A percentile compares a stretch with the other conserved stretches of the same genome.
Conservation (phyloP, 257 asterid genomes). For the Penstemon eatonii region DNA sequence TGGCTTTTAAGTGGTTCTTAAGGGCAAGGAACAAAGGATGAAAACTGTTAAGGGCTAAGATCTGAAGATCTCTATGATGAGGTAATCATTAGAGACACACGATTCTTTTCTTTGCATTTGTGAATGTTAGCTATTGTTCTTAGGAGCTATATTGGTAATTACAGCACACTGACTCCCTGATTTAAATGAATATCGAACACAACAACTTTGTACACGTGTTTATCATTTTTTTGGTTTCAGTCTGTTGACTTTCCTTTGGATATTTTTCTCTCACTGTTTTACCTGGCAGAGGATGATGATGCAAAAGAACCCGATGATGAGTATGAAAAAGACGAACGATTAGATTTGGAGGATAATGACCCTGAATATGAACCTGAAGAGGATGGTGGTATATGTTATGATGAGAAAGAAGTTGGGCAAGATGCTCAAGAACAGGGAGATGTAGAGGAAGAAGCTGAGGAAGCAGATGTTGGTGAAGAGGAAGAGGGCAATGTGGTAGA, state of each 20-base stretch:
- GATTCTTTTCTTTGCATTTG: constrained; percentile 8
- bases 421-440: constrained; percentile 65
- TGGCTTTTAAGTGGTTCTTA: not conserved
- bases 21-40: not conserved
- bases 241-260: constrained; percentile 37
- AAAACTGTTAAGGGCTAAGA: not conserved
- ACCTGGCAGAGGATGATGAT: constrained; percentile 60
- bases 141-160: constrained; percentile 10
- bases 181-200: constrained; percentile 6
- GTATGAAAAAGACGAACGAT: constrained; percentile 78
- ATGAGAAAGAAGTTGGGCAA: constrained; percentile 81
- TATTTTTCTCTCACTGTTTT: constrained; percentile 32
- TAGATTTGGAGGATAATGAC: constrained; percentile 95
- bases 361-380: constrained; percentile 97
- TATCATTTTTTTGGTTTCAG: constrained; percentile 30
- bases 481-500: constrained; percentile 66
- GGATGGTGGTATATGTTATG: constrained; percentile 73
- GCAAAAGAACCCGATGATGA: constrained; percentile 70
- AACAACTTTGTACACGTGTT: constrained; percentile 15
- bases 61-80: not conserved
- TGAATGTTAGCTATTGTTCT: not conserved
- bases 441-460: constrained; percentile 72
- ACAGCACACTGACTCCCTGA: not conserved
- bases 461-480: constrained; percentile 54
- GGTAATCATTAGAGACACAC: not conserved